Conservation (phyloP, 768 basidiomycete genomes). For the Tulasnella sp. region DNA sequence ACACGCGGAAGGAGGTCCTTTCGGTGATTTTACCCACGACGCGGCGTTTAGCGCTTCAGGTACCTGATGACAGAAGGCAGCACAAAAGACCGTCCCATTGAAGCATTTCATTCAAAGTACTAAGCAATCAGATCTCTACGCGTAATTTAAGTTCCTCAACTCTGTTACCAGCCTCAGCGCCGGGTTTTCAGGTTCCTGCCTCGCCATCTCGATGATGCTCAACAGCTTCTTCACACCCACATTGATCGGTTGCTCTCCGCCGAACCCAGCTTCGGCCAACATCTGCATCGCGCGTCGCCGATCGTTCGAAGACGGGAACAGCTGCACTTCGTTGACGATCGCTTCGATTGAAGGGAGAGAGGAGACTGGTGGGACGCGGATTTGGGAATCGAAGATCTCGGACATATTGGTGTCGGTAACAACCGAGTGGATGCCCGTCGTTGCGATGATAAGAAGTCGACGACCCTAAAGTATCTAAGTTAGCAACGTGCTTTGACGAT, state of each 20-base stretch:
- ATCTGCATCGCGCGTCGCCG: constrained; percentile 47
- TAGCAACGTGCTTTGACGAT: not conserved
- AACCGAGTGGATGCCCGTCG: constrained; percentile 78
- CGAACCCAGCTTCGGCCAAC: constrained; percentile 66
- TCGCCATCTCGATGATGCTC: constrained; percentile 88
- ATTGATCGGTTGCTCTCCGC: constrained; percentile 41
- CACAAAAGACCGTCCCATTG: no score
- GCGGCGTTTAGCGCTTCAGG: no score
- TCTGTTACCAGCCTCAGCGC: constrained; percentile 49
- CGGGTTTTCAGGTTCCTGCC: constrained; percentile 83
- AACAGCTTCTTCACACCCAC: constrained; percentile 93
- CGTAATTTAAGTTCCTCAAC: constrained; percentile 9
- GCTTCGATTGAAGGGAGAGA: constrained; percentile 57
- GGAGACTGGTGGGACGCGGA: constrained; percentile 73
- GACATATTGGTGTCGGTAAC: constrained; percentile 78
- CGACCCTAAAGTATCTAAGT: constrained; percentile 48
- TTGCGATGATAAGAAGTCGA: constrained; percentile 83
- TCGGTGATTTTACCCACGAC: no score
- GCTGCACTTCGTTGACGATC: constrained; percentile 65
- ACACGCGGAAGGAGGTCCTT: not conserved
- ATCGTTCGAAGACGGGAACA: constrained; percentile 53
- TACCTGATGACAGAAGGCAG: no score
- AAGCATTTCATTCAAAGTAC: no score
- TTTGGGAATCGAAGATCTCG: constrained; percentile 82
- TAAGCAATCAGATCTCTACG: no score